phyloP scores from a whole-genome alignment of 164 flowering plant species.

The Umbilicus rupestris region DNA sequence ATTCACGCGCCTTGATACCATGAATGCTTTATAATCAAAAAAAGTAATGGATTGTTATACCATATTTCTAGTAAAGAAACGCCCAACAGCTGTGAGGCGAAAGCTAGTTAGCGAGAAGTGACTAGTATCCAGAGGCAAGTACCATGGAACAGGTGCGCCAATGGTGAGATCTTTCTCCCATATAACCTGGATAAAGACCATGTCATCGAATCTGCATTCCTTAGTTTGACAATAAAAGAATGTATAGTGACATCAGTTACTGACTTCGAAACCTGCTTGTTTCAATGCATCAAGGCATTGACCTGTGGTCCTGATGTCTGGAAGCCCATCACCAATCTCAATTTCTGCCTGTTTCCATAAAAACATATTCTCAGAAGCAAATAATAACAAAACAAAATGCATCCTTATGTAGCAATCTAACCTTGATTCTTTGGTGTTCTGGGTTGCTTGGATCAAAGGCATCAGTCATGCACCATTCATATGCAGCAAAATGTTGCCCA shows the following conservation, averaged over 20 bases:
- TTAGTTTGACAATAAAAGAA: neutral
- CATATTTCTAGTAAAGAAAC: constrained; percentile 69
- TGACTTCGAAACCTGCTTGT: constrained; percentile 84
- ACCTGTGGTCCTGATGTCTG: constrained; percentile 56
- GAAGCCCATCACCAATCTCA: constrained; percentile 92
- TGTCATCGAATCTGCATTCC: constrained; percentile 7
- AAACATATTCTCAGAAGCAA: neutral
- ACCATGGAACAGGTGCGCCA: constrained; percentile 86
- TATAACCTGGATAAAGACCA: constrained; percentile 21
- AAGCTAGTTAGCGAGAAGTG: constrained; percentile 68
- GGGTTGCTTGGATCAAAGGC: constrained; percentile 66
- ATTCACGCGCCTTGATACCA: neutral
- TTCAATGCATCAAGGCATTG: constrained; percentile 79
- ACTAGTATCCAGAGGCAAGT: constrained; percentile 63
- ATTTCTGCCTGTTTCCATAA: constrained; percentile 48
- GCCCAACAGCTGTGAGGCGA: constrained; percentile 68
- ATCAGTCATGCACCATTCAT: constrained; percentile 98
- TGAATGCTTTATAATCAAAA: neutral
- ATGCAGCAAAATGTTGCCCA: constrained; percentile 91
- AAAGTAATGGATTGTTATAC: constrained; percentile 25
- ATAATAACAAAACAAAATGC: neutral
- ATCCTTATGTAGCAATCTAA: constrained; percentile 8
- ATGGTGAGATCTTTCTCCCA: constrained; percentile 87
- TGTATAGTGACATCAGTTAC: constrained; percentile 4
- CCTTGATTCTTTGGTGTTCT: constrained; percentile 87